Base-by-base conservation (phyloP, 2,329 filamentous ascomycete species). In the Epichloe amarillans region DNA sequence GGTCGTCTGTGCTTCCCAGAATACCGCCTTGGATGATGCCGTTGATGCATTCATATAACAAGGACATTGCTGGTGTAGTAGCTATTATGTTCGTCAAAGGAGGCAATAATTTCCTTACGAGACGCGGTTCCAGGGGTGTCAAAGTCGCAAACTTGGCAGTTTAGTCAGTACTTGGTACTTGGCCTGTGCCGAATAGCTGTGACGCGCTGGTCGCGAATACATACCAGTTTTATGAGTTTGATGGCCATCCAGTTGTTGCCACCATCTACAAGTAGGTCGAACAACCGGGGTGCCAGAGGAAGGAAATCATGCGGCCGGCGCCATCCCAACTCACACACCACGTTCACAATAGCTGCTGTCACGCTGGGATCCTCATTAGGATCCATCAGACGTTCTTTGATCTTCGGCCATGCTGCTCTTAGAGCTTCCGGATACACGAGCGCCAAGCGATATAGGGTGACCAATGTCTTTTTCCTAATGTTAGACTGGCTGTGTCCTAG, bases 201-300 rank as follows among this genome's bases (percentile, higher is more conserved):
- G 35, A 26, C 8, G 33, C 40, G 23, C 17, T n/a, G 23, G 26
- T 30, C 6, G 8, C 7, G 33, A 19, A 36, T 33, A 54, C 62
- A n/a, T 42, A 91, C 88, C 55, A 98, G 77, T 69, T 98, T 98
- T 66, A 98, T 97, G 55, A 98, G 80, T 66, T 98, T 98, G 64
- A 98, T 98, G 53, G 90, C 90, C 91, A 98, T 97, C 93, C 93
- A 98, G 67, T 98, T 98, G 68, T 98, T 97, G 38, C 86, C 86
- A 51, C 89, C 84, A 54, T 94, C 86, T 12, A 96, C 90, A 26
- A 98, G 72, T 17, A 98, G 75, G 63, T 96, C 90, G 61, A 97
- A 98, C 26, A 98, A 69, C 52, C 93, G 78, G 8, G 93, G 93
- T 0, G 93, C 93, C 33, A 98, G 74, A 14, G 93, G 88, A 33